Evolutionary conservation across 2,329 filamentous ascomycete species (phyloP), one percentile per base, ranked within the genome.

Genomic region (Aspergillus fumigatus): DNA sequence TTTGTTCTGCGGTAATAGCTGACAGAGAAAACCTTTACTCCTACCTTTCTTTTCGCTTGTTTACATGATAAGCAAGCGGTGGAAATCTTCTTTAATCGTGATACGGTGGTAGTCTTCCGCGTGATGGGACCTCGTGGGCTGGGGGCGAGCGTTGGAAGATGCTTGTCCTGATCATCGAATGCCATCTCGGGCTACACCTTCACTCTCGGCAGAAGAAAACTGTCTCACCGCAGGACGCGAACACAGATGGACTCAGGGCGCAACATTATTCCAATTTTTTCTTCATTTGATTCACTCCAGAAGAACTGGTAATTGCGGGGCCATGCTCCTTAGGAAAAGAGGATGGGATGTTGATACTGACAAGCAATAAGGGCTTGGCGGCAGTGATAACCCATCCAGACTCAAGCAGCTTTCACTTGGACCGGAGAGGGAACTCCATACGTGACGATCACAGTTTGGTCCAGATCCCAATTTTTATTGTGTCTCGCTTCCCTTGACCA

Each of bases 31-130:
- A 35, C 8, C 21, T 26, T 8, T 14, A 14, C 21, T 23, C 45
- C 54, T 65, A 70, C 71, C 64, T 74, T 74, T 60, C 71, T 67
- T 58, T 73, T 74, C 19, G 71, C 70, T 35, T 68, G 62, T 48
- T 73, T 74, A 55, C 71, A 74, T 48, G 69, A 63, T 21, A 65
- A 53, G 49, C 72, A 74, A 25, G 72, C 72, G 3, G 67, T 72
- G 3, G 72, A 74, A 49, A 68, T 74, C 60, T 74, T 74, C 50
- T 68, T 72, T 25, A 66, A 65, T 48, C 66, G 67, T 47, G 58
- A 59, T 45, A 71, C 48, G n/a, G 64, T 50, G n/a, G 62, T 57
- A 10, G 62, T 35, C 29, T 58, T 41, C 52, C 58, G 27, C 59
- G 62, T 51, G 56, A 63, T 45, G 56, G 55, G 40, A 50, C 59